phyloP scores from a whole-genome alignment of 306 rosid species.

The Medicago arabica region DNA sequence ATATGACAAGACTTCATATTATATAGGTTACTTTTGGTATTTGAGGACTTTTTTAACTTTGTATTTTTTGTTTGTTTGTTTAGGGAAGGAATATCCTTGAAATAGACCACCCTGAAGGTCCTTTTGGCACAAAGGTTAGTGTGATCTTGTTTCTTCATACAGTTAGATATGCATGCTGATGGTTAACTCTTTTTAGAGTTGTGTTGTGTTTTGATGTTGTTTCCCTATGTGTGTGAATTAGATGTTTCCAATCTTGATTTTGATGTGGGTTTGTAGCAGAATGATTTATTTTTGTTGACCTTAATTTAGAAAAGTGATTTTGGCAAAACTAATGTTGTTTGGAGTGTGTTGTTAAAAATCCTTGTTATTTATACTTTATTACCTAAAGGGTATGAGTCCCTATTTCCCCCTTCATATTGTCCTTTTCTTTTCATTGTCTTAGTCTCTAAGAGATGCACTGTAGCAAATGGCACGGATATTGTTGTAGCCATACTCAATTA shows the following conservation, averaged over 20 bases:
- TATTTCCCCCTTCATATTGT: not conserved
- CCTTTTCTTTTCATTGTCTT: not conserved
- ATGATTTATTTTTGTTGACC: not conserved
- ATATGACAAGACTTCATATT: too few species aligned
- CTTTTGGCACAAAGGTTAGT: conserved; percentile 89
- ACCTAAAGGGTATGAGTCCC: not conserved
- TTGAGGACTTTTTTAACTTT: conserved; percentile 3
- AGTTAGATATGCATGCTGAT: not conserved
- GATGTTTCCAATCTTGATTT: conserved; percentile 15
- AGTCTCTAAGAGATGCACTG: not conserved
- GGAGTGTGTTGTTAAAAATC: not conserved
- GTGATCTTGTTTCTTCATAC: not conserved
- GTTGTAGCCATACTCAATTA: not conserved
- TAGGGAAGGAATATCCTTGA: conserved; percentile 71
- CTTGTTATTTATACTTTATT: not conserved
- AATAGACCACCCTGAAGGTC: conserved; percentile 71
- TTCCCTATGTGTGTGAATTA: not conserved
- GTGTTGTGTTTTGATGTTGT: conserved; percentile 10
- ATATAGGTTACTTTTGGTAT: not conserved
- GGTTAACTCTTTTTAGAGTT: not conserved
- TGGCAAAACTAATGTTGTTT: conserved; percentile 10
- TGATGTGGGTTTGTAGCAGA: conserved; percentile 1
- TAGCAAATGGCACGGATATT: not conserved
- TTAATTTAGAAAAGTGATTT: not conserved
- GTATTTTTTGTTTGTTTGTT: conserved; percentile 5